These are phyloP conservation scores for Ceratobasidium papillatum DNA, from an alignment of 1,284 basidiomycete genomes.

Conservation along the genomic window DNA sequence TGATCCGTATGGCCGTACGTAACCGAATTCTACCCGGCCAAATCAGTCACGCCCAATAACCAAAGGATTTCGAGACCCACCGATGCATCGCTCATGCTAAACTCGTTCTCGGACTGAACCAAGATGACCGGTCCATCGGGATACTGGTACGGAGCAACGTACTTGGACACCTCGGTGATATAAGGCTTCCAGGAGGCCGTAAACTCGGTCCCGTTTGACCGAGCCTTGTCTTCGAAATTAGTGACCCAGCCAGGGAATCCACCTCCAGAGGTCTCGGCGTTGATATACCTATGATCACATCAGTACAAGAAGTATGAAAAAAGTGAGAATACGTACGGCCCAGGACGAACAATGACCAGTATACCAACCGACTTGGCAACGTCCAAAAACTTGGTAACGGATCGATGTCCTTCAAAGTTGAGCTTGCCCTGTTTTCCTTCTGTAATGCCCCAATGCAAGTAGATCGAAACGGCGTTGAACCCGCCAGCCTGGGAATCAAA, in stretches of 20 bases:
- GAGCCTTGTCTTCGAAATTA: not conserved
- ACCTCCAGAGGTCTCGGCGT: conserved; percentile 38
- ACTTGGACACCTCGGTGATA: conserved; percentile 27
- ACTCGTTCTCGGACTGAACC: conserved; percentile 30
- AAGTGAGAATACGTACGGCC: conserved; percentile 46
- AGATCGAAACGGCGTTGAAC: conserved; percentile 40
- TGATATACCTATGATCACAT: conserved; percentile 27
- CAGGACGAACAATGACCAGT: conserved; percentile 39
- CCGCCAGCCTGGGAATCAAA: conserved; percentile 28
- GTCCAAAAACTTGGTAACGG: conserved; percentile 37
- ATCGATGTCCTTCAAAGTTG: conserved; percentile 34
- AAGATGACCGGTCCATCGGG: conserved; percentile 31
- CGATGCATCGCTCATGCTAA: conserved; percentile 7
- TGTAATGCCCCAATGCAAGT: conserved; percentile 40
- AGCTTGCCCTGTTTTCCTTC: conserved; percentile 26
- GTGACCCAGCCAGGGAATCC: conserved; percentile 39
- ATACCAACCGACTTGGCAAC: conserved; percentile 35
- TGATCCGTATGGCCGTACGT: conserved; percentile 21
- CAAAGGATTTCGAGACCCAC: not conserved
- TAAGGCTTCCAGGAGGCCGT: conserved; percentile 39
- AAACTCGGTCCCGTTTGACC: conserved; percentile 34
- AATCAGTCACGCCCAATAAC: not conserved
- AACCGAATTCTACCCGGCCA: not conserved
- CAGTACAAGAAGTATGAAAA: not conserved
- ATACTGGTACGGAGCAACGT: conserved; percentile 48